Conservation (phyloP, 2,329 filamentous ascomycete genomes). For the Zalaria obscura region DNA sequence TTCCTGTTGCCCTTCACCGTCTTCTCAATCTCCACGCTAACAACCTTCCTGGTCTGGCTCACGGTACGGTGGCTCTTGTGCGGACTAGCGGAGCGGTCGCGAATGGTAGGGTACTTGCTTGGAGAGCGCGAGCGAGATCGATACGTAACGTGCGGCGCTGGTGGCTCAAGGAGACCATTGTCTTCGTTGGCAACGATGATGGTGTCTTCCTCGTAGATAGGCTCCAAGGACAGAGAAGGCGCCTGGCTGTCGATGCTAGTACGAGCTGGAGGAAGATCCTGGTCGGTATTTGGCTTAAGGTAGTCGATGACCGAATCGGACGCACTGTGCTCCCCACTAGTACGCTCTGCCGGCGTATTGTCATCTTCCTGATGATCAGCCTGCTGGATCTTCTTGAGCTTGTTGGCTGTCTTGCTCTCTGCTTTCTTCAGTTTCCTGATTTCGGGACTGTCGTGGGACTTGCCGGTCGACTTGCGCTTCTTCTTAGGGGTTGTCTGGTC, state of each 20-base stretch:
- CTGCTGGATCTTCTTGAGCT: constrained; percentile 4
- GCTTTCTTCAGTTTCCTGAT: constrained; percentile 6
- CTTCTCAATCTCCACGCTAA: not conserved
- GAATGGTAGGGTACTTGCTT: no score
- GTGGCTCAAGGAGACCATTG: constrained; percentile 8
- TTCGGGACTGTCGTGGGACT: constrained; percentile 3
- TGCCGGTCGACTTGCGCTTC: constrained; percentile 16
- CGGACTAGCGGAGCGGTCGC: no score
- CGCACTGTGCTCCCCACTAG: no score
- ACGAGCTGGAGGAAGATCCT: not conserved
- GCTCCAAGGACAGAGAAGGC: constrained; percentile 11
- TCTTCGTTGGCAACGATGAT: not conserved
- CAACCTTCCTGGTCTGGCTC: not conserved
- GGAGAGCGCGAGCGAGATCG: not conserved
- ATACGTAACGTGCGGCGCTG: not conserved
- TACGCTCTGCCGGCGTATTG: no score
- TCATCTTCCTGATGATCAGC: constrained; percentile 1
- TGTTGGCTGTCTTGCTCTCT: constrained; percentile 2
- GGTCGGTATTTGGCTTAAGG: no score
- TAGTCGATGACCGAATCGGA: no score
- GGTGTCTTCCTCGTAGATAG: constrained; percentile 17
- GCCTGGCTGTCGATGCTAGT: constrained; percentile 13
- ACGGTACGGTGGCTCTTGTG: not conserved
- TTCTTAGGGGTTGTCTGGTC: constrained; percentile 12
- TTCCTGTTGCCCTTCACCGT: no score